Evolutionary conservation across 2,329 filamentous ascomycete species (phyloP).

Genomic region (Volutella citrinella): DNA sequence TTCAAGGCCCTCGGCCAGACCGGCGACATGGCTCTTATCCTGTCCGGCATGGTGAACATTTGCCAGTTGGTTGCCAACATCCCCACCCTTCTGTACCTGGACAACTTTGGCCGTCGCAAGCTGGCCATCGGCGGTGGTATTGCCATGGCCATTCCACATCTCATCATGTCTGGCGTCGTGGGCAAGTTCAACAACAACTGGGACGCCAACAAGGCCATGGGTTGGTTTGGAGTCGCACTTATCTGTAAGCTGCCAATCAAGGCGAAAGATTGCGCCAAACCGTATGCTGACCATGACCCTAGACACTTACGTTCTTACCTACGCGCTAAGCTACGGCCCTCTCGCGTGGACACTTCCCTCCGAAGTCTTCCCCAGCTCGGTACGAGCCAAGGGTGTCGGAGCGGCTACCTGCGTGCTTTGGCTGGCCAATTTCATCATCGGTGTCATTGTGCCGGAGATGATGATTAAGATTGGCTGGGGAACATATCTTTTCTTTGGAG

Average conservation of each 20-base stretch:
- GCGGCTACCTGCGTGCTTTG: constrained; percentile 32
- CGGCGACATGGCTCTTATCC: constrained; percentile 26
- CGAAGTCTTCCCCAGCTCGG: constrained; percentile 35
- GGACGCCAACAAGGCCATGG: constrained; percentile 11
- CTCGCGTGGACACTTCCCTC: constrained; percentile 34
- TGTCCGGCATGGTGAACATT: constrained; percentile 34
- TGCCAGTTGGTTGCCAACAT: constrained; percentile 29
- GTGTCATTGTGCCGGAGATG: constrained; percentile 52
- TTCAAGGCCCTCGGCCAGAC: constrained; percentile 26
- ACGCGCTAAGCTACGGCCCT: constrained; percentile 30
- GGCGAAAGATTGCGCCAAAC: too few species aligned
- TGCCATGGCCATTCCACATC: constrained; percentile 16
- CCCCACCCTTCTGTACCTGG: constrained; percentile 26
- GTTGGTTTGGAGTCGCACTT: constrained; percentile 14
- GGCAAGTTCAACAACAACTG: constrained; percentile 14
- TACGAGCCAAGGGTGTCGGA: constrained; percentile 34
- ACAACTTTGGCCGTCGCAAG: constrained; percentile 29
- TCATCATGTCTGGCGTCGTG: constrained; percentile 17
- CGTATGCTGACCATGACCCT: not conserved
- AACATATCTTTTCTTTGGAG: constrained; percentile 52
- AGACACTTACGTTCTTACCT: constrained; percentile 24
- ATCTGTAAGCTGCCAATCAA: constrained; percentile 12
- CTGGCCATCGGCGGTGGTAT: constrained; percentile 16
- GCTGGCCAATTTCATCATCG: constrained; percentile 36
- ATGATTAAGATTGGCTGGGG: constrained; percentile 46